These are phyloP conservation scores for Dictyostelium citrinum DNA, from an alignment of 78 protist genomes.

Conservation along the genomic window DNA sequence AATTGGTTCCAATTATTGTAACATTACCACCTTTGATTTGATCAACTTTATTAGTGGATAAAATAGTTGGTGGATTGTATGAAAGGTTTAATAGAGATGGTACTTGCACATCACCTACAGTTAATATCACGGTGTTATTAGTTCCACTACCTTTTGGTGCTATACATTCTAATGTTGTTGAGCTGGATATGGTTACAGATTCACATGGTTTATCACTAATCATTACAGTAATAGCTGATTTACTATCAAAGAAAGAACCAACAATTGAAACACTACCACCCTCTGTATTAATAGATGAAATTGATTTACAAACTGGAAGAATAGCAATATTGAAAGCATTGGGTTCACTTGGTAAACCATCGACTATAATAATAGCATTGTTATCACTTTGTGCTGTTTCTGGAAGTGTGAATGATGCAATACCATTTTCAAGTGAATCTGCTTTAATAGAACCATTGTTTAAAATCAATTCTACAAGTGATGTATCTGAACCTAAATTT, in stretches of 20 bases:
- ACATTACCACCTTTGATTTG: not conserved
- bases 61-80: not conserved
- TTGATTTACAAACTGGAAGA: not conserved
- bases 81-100: not conserved
- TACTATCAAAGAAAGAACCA: not conserved
- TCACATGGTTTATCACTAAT: not conserved
- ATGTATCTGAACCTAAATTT: not conserved
- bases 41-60: not conserved
- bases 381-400: not conserved
- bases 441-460: not conserved
- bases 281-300: not conserved
- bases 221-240: not conserved
- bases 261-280: not conserved
- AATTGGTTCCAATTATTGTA: not conserved
- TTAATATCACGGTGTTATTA: not conserved
- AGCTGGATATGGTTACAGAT: not conserved
- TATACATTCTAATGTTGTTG: not conserved
- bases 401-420: not conserved
- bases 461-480: not conserved
- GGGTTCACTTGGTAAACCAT: not conserved
- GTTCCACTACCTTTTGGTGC: not conserved
- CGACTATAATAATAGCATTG: not conserved
- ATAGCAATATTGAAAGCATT: not conserved
- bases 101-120: not conserved
- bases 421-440: not conserved